Conservation (phyloP, 345 rosid species). For the Bretschneidera sinensis region DNA sequence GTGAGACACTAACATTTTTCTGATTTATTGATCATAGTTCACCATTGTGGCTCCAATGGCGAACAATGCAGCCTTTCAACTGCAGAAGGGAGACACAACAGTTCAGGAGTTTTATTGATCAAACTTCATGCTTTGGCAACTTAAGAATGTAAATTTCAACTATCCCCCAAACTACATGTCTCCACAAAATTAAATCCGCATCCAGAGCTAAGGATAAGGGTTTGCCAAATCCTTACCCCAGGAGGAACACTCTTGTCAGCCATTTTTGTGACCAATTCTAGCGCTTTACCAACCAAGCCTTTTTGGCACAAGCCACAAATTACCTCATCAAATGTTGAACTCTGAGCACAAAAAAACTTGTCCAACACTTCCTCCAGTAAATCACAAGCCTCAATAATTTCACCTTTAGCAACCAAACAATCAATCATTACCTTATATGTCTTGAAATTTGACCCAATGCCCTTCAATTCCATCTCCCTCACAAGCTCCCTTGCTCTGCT, state of each 20-base stretch:
- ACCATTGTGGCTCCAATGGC: not conserved
- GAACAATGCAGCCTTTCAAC: not conserved
- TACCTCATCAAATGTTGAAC: constrained; percentile 35
- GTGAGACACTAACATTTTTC: not conserved
- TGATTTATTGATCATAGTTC: too few relatives aligned
- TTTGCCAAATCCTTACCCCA: constrained; percentile 35
- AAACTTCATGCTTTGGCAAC: not conserved
- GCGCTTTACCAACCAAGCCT: constrained; percentile 38
- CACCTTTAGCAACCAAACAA: constrained; percentile 35
- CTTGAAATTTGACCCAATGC: constrained; percentile 29
- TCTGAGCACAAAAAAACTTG: constrained; percentile 23
- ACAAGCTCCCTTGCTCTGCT: constrained; percentile 33
- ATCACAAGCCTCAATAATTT: constrained; percentile 41
- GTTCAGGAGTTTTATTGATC: not conserved
- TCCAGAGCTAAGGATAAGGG: constrained; percentile 31
- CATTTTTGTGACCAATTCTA: constrained; percentile 35
- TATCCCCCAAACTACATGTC: constrained; percentile 10
- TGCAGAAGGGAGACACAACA: too few relatives aligned
- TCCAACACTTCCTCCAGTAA: constrained; percentile 48
- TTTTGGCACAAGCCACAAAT: constrained; percentile 45
- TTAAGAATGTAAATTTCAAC: not conserved
- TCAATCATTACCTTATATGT: constrained; percentile 44
- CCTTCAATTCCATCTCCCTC: constrained; percentile 42
- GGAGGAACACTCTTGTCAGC: constrained; percentile 31
- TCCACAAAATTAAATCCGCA: constrained; percentile 11